Conservation (phyloP, 441 rosid genomes). For the Jatropha podagrica region DNA sequence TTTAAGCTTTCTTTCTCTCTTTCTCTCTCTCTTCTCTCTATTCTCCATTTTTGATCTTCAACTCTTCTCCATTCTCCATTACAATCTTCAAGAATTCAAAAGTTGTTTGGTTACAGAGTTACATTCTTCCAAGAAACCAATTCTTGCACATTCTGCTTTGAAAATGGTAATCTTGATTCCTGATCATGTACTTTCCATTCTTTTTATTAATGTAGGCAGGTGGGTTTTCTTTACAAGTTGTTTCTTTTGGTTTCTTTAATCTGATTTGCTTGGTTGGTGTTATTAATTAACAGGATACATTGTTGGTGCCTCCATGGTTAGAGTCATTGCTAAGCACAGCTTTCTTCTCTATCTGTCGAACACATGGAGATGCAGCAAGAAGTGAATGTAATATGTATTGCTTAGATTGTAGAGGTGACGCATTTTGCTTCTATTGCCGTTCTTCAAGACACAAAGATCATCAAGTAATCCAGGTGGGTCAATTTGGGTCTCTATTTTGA, state of each 20-base stretch:
- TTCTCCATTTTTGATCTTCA: neutral
- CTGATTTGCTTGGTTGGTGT: neutral
- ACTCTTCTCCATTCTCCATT: neutral
- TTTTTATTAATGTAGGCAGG: neutral
- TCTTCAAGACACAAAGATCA: constrained; percentile 69
- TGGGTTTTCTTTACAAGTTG: neutral
- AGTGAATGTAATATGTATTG: constrained; percentile 73
- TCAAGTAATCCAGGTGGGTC: constrained; percentile 58
- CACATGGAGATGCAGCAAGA: constrained; percentile 52
- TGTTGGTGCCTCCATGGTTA: constrained; percentile 64
- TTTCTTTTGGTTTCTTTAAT: neutral
- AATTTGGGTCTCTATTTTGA: neutral
- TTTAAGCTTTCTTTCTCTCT: constrained; percentile 11
- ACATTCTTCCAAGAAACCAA: constrained; percentile 16
- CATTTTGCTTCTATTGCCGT: constrained; percentile 80
- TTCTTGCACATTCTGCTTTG: constrained; percentile 18
- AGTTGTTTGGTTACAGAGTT: constrained; percentile 2
- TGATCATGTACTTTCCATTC: neutral
- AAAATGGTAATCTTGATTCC: constrained; percentile 28
- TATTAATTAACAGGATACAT: constrained; percentile 19
- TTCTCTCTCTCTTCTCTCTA: neutral
- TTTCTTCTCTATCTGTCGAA: constrained; percentile 53
- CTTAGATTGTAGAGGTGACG: constrained; percentile 51
- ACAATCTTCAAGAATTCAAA: constrained; percentile 7
- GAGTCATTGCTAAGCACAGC: constrained; percentile 53